These are phyloP conservation scores for Decorospora gaudefroyi DNA, from an alignment of 2,329 filamentous ascomycete species.

Conservation along the genomic window DNA sequence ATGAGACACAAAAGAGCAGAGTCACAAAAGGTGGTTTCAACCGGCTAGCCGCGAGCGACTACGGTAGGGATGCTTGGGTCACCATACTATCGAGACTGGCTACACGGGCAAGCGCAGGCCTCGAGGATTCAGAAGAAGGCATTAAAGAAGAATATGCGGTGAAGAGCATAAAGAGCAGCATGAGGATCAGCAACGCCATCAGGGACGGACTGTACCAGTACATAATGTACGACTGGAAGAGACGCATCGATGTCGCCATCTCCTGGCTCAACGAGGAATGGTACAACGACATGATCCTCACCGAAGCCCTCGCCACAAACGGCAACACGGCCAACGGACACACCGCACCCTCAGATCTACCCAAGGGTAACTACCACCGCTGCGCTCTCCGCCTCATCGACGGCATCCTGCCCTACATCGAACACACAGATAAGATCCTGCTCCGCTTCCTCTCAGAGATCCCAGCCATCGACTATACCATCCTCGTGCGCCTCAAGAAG, in stretches of 20 bases:
- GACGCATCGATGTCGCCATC: conserved; percentile 85
- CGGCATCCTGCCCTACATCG: conserved; percentile 87
- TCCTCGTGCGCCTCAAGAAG: conserved; percentile 72
- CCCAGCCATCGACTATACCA: conserved; percentile 71
- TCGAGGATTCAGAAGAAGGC: conserved; percentile 69
- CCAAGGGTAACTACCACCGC: conserved; percentile 68
- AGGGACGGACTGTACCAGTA: conserved; percentile 82
- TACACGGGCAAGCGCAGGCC: conserved; percentile 72
- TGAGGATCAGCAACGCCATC: conserved; percentile 68
- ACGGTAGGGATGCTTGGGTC: conserved; percentile 88
- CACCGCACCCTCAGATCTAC: conserved; percentile 35
- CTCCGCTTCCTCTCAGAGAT: conserved; percentile 92
- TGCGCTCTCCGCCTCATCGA: conserved; percentile 84
- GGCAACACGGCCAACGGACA: conserved; percentile 55
- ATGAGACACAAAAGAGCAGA: conserved; percentile 64
- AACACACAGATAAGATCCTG: conserved; percentile 84
- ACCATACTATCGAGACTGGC: conserved; percentile 84
- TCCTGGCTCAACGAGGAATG: conserved; percentile 97
- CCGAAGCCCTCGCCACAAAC: conserved; percentile 33
- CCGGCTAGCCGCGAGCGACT: conserved; percentile 79
- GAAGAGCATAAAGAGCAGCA: conserved; percentile 35
- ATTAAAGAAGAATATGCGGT: conserved; percentile 62
- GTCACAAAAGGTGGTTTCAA: conserved; percentile 70
- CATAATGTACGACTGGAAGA: conserved; percentile 88
- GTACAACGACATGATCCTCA: conserved; percentile 80